Base-by-base conservation (phyloP, 352 stramenopile species). In the Blastocystis hominis region DNA sequence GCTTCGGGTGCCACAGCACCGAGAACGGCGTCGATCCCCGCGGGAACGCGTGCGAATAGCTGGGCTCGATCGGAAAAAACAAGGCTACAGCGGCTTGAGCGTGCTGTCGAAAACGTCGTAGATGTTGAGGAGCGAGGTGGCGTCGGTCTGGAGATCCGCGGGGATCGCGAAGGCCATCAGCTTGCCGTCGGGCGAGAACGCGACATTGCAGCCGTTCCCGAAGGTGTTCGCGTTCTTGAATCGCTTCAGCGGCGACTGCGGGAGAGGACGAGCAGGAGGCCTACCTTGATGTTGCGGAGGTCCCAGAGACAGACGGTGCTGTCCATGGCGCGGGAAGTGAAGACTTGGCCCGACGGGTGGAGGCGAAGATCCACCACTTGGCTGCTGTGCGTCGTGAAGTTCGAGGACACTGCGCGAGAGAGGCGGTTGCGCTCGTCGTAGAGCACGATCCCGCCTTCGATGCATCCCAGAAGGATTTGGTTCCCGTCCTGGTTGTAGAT, bases 341-440 rank as follows among this genome's bases (percentile, higher is more conserved):
- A 44, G 5, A 86, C 24, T 46, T 76, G 76, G 3, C 63, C 63
- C 40, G 59, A 72, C 0, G 63, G 40, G 42, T 72, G 63, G 36
- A 75, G 50, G 24, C 63, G 76, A 1, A 86, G n/a, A n/a, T 76
- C 63, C 9, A 76, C 68, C 4, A 86, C 36, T 3, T 9, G 30
- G 17, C 61, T 54, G 24, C 36, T 86, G 61, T 86, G 76, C 9
- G 76, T 66, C 24, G 59, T 61, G 42, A 75, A 86, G 46, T 80
- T 80, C 3, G 69, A 63, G 3, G 24, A n/a, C 36, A 54, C 50
- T 3, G 69, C 17, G 10, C 69, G 69, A 40, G 69, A 59, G 17
- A 47, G 63, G 36, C 76, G 76, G 36, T 46, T 86, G 24, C 76
- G 47, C 34, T 68, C 40, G 53, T 86, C 76, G 40, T 75, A 86